Base-by-base conservation (phyloP, 2,329 filamentous ascomycete species). In the Teratosphaeria nubilosa region DNA sequence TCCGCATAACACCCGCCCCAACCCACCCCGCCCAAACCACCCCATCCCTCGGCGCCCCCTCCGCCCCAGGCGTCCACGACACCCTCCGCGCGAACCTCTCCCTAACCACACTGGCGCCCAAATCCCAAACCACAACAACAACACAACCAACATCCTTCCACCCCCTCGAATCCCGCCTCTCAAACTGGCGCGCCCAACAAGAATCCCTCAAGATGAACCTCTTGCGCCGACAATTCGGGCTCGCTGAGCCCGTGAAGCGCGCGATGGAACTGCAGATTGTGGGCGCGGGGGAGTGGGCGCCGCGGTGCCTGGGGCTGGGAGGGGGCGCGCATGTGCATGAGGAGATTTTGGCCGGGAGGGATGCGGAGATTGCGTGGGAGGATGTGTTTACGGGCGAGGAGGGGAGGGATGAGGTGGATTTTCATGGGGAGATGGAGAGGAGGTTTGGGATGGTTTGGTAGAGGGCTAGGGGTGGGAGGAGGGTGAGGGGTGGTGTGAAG, bases 211-310 rank as follows among this genome's bases (percentile, higher is more conserved):
- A 95, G 76, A 94, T 96, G 88, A 86, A 91, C 77, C 82, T 85
- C 56, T 83, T 97, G 68, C 86, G 90, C 64, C 88, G 90, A 65
- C 86, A 90, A 53, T 97, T 91, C 74, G 94, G 94, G 64, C 86
- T 96, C 68, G 90, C 88, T 27, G 94, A 97, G 82, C 94, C 94
- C 2, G 85, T 97, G 68, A 85, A 91, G 58, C 85, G 92, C 57
- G 89, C 87, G 61, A 96, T 99, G 94, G 94, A 99, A 80, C 81
- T 96, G 73, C 89, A 90, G 82, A 92, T 95, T 71, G 86, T 89
- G 20, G 78, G 84, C 62, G 85, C 87, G 60, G 87, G 90, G 63
- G 85, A 89, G 74, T 95, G 91, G 87, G 82, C 85, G 68, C 90
- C 90, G 54, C 77, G 83, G 66, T 85, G 83, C 52, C 77, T 95